Conservation (phyloP, 768 basidiomycete species). For the Royoungia palumana region DNA sequence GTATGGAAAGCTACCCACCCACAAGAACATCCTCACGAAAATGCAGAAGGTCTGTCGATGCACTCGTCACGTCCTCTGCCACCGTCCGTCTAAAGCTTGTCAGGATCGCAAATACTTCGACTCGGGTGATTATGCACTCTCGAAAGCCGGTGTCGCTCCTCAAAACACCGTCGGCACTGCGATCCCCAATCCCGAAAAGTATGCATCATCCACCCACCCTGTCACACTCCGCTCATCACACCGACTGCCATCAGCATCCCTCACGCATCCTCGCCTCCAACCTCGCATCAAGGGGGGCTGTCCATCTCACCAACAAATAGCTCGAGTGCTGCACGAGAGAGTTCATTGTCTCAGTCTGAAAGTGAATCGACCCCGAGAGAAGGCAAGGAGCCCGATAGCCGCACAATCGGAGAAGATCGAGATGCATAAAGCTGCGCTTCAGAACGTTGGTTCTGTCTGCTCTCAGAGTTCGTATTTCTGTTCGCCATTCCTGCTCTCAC, state of each 20-base stretch:
- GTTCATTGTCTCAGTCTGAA: conserved; percentile 35
- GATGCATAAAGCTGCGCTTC: conserved; percentile 12
- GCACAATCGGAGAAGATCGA: conserved; percentile 10
- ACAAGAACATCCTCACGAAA: conserved; percentile 90
- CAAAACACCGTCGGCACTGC: conserved; percentile 90
- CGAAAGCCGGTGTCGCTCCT: conserved; percentile 90
- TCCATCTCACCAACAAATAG: conserved; percentile 76
- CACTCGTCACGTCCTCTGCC: background rate
- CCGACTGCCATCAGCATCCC: conserved; percentile 62
- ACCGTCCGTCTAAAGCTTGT: conserved; percentile 7
- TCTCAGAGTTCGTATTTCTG: conserved; percentile 7
- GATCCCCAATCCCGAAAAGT: conserved; percentile 98
- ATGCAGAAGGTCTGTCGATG: conserved; percentile 79
- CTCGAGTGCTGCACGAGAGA: conserved; percentile 64
- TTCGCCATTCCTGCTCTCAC: conserved; percentile 20
- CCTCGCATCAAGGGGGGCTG: conserved; percentile 49
- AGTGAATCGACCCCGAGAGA: conserved; percentile 18
- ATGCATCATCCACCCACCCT: conserved; percentile 28
- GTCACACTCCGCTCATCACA: background rate
- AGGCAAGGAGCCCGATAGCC: conserved; percentile 8
- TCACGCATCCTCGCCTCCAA: conserved; percentile 76
- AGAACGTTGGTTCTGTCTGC: conserved; percentile 3
- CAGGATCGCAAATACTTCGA: conserved; percentile 99
- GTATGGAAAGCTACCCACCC: conserved; percentile 91
- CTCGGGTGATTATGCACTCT: conserved; percentile 97